These are phyloP conservation scores for Rhododendron williamsianum DNA, from an alignment of 148 eudicot genomes.

Conservation along the genomic window DNA sequence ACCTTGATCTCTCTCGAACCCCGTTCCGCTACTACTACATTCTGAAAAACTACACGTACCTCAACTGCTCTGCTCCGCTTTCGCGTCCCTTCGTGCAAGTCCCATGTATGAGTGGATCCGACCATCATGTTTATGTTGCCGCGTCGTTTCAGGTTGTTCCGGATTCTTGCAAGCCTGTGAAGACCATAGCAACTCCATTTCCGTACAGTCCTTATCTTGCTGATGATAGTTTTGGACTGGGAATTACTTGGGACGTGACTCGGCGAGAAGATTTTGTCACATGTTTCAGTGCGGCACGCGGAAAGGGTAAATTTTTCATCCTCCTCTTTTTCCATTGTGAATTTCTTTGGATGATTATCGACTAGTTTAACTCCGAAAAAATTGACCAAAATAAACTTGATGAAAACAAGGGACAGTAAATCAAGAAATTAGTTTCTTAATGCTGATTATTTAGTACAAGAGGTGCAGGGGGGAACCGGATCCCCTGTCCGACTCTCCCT, in stretches of 20 bases:
- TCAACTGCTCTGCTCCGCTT: conserved; percentile 28
- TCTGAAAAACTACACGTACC: conserved; percentile 26
- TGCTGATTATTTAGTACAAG: background rate
- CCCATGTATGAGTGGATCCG: conserved; percentile 26
- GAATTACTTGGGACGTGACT: conserved; percentile 27
- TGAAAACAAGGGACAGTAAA: no score
- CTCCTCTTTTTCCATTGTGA: background rate
- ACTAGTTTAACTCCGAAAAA: background rate
- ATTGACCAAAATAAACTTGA: background rate
- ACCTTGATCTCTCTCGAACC: conserved; percentile 25
- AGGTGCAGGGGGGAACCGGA: background rate
- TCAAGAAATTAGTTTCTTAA: background rate
- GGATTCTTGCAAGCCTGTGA: conserved; percentile 22
- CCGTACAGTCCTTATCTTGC: conserved; percentile 33
- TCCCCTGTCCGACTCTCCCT: no score
- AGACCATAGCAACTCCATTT: conserved; percentile 30
- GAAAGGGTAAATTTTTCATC: conserved; percentile 9
- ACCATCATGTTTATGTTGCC: conserved; percentile 28
- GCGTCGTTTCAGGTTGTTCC: conserved; percentile 20
- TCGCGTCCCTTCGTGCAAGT: conserved; percentile 19
- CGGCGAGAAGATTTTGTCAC: background rate
- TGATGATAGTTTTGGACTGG: conserved; percentile 37
- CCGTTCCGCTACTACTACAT: conserved; percentile 27
- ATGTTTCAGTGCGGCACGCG: background rate
- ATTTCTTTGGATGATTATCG: background rate